Percentiles rank a stretch among this genome's conserved stretches.
These are phyloP conservation scores for Endothia cerciana DNA, from an alignment of 2,329 filamentous ascomycete species.

Conservation along the genomic window DNA sequence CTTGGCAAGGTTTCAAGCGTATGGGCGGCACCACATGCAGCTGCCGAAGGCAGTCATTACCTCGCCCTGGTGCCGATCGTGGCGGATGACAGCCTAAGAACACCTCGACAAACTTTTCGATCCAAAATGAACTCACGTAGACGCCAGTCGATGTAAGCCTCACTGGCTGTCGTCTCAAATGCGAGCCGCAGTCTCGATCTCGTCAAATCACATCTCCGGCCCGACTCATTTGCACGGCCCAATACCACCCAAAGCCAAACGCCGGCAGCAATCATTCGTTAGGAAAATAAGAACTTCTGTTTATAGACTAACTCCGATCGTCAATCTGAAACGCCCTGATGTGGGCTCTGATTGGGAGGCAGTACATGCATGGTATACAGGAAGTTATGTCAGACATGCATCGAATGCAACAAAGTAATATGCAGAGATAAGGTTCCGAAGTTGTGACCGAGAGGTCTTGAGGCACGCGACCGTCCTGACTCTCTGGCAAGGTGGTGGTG, in stretches of 20 bases:
- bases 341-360: not conserved
- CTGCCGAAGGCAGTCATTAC: not conserved
- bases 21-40: not conserved
- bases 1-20: not conserved
- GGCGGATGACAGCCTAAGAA: not conserved
- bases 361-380: not conserved
- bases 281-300: not conserved
- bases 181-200: not conserved
- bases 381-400: not conserved
- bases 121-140: not conserved
- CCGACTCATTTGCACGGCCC: not conserved
- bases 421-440: not conserved
- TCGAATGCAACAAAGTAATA: not conserved
- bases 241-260: not conserved
- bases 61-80: not conserved
- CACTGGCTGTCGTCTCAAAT: not conserved
- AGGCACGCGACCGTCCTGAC: not conserved
- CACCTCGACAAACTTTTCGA: not conserved
- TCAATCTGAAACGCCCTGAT: not conserved
- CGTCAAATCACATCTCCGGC: not conserved
- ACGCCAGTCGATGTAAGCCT: not conserved
- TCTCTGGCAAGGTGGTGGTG: not conserved
- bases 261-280: not conserved
- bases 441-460: not conserved
- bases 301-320: not conserved